Evolutionary conservation across 2,329 filamentous ascomycete genomes (phyloP).

Genomic region (Aspergillus hiratsukae): DNA sequence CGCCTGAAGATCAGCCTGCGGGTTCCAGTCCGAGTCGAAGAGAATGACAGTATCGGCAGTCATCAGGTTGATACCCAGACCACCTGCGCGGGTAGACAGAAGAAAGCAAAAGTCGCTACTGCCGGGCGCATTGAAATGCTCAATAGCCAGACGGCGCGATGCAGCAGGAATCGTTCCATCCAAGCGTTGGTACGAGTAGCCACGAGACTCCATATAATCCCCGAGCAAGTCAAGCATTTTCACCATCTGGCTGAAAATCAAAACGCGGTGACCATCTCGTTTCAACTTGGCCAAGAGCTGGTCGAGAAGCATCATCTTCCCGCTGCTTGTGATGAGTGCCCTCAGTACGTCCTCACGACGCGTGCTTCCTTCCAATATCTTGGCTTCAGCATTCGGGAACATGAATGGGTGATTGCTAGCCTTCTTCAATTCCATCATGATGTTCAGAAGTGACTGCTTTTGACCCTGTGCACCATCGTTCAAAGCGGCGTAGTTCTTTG

Average conservation of each 20-base stretch:
- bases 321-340: constrained; percentile 90
- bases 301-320: constrained; percentile 99
- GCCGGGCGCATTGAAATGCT: constrained; percentile 95
- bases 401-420: constrained; percentile 98
- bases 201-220: constrained; percentile 86
- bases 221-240: constrained; percentile 96
- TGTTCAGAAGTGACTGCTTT: constrained; percentile 92
- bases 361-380: constrained; percentile 72
- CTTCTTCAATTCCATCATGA: constrained; percentile 99
- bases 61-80: constrained; percentile 98
- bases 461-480: constrained; percentile 86
- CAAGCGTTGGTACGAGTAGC: constrained; percentile 91
- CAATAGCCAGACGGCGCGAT: constrained; percentile 86
- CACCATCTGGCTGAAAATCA: constrained; percentile 99
- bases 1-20: constrained; percentile 93
- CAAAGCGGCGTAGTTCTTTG: constrained; percentile 89
- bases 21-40: constrained; percentile 96
- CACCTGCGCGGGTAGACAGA: constrained; percentile 89
- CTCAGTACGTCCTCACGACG: constrained; percentile 88
- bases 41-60: constrained; percentile 97
- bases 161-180: constrained; percentile 91
- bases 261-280: constrained; percentile 86
- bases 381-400: constrained; percentile 90
- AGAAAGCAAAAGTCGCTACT: constrained; percentile 97
- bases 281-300: constrained; percentile 91